A percentile compares a stretch with the other conserved stretches of the same genome.
Evolutionary conservation across 257 asterid genomes (phyloP).

Genomic region (Craterostigma plantagineum): DNA sequence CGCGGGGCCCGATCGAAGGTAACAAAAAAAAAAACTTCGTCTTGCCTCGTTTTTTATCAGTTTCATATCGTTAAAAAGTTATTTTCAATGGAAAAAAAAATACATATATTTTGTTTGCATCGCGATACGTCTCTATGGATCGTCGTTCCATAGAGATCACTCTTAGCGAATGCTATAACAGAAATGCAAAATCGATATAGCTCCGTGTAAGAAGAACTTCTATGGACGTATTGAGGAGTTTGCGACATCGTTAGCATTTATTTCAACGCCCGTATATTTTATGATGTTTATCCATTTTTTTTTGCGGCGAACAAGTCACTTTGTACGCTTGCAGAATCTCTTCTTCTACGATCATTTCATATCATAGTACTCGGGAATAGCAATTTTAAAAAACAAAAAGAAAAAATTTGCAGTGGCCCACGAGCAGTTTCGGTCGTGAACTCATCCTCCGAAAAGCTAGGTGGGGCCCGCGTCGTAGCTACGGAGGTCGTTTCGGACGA

Average conservation of each 20-base stretch:
- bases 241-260: constrained; percentile 30
- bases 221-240: constrained; percentile 22
- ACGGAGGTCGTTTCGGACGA: constrained; percentile 83
- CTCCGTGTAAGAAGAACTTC: constrained; percentile 28
- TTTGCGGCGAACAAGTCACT: background rate
- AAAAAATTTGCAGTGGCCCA: constrained; percentile 76
- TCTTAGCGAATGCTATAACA: constrained; percentile 55
- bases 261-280: too few species aligned
- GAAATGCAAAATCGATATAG: constrained; percentile 20
- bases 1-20: constrained; percentile 9
- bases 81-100: background rate
- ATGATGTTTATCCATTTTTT: background rate
- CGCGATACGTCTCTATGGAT: constrained; percentile 49
- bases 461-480: constrained; percentile 61
- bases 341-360: too few species aligned
- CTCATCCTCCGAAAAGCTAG: constrained; percentile 60
- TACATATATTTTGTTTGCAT: constrained; percentile 30
- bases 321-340: too few species aligned
- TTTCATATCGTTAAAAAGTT: background rate
- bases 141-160: constrained; percentile 66
- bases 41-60: background rate
- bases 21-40: background rate
- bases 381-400: too few species aligned
- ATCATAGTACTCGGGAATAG: too few species aligned
- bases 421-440: constrained; percentile 80